Evolutionary conservation across 371 early-diverging fungal genomes (phyloP).

Genomic region (Batkoa obscura): DNA sequence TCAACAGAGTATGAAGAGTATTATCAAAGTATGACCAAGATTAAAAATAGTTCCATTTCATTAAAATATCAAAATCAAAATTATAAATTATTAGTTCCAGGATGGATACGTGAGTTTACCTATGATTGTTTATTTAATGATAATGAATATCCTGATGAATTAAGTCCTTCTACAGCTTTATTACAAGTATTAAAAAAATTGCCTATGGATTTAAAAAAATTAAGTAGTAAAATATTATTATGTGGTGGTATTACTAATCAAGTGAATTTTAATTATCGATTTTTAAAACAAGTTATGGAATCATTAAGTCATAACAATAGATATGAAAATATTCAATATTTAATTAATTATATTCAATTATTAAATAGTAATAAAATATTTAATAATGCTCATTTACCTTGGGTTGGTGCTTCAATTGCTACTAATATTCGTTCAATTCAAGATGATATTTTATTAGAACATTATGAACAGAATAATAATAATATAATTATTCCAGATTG

Average conservation of each 20-base stretch:
- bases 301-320: no score
- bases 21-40: not conserved
- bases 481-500: no score
- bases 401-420: no score
- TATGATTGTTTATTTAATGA: not conserved
- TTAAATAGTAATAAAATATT: no score
- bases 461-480: no score
- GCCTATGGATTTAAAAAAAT: not conserved
- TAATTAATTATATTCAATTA: no score
- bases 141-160: not conserved
- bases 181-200: not conserved
- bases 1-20: not conserved
- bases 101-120: constrained; percentile 2
- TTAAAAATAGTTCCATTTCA: not conserved
- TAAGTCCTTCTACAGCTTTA: not conserved
- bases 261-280: not conserved
- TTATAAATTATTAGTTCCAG: not conserved
- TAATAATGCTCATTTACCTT: no score
- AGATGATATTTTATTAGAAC: no score
- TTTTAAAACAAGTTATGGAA: no score
- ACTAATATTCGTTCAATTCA: no score
- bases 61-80: not conserved
- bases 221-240: not conserved
- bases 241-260: not conserved
- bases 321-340: no score